Conservation (phyloP, 1,139 yeast species). For the Hemisphaericaspora lyxosophila region DNA sequence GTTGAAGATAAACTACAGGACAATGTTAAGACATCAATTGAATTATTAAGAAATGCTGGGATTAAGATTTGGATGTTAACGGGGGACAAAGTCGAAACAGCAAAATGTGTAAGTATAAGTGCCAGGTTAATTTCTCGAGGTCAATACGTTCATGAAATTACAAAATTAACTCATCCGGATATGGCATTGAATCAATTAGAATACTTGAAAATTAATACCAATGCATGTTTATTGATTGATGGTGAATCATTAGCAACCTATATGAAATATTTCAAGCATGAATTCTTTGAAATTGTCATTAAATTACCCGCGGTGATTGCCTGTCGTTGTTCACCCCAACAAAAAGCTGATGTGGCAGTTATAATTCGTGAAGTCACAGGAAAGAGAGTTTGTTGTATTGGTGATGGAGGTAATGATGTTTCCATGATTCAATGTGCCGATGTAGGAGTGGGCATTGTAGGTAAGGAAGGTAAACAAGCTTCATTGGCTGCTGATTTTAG, state of each 20-base stretch:
- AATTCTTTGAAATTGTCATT: constrained; percentile 76
- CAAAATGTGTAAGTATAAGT: constrained; percentile 93
- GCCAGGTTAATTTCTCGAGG: constrained; percentile 91
- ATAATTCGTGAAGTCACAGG: constrained; percentile 77
- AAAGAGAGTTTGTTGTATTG: constrained; percentile 93
- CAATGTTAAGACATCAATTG: constrained; percentile 89
- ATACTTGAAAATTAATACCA: constrained; percentile 59
- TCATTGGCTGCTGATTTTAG: constrained; percentile 97
- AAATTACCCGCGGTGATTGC: constrained; percentile 90
- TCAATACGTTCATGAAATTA: constrained; percentile 85
- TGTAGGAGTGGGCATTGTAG: constrained; percentile 98
- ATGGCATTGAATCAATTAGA: constrained; percentile 74
- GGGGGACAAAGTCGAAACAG: constrained; percentile 98
- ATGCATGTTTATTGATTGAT: constrained; percentile 84
- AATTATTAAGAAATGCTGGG: constrained; percentile 91
- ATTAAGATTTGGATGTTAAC: constrained; percentile 98
- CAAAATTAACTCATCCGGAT: constrained; percentile 60
- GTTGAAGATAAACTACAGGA: constrained; percentile 94
- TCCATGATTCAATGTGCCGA: constrained; percentile 99
- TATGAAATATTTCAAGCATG: constrained; percentile 59
- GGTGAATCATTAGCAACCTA: constrained; percentile 84
- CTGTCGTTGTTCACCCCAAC: constrained; percentile 98
- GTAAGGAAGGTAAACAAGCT: constrained; percentile 98
- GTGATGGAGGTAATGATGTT: constrained; percentile 99
- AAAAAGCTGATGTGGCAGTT: constrained; percentile 91